Percentiles rank a stretch among this genome's conserved stretches.
These are phyloP conservation scores for Funneliformis caledonium DNA, from an alignment of 371 early-diverging fungal species.

Conservation along the genomic window DNA sequence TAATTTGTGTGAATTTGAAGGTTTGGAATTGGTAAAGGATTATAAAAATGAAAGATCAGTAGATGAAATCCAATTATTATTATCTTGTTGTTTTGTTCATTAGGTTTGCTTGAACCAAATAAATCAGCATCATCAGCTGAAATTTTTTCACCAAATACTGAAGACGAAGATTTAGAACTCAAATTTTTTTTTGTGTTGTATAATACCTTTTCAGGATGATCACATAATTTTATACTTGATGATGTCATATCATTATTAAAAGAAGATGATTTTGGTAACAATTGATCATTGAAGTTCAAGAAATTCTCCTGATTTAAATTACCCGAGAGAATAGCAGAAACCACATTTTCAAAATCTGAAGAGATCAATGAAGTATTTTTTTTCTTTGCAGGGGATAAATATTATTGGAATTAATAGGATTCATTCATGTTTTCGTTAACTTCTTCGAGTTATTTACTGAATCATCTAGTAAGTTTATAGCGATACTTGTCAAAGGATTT, in stretches of 20 bases:
- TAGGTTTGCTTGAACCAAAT: not conserved
- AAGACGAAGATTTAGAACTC: not conserved
- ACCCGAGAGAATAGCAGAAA: not conserved
- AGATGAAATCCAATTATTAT: not conserved
- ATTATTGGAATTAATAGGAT: not conserved
- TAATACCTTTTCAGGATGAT: not conserved
- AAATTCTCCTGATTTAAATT: not conserved
- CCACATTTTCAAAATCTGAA: not conserved
- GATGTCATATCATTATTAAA: no score
- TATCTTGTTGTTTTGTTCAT: not conserved
- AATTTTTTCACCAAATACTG: not conserved
- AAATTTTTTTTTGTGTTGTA: not conserved
- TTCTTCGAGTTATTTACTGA: not conserved
- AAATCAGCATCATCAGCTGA: not conserved
- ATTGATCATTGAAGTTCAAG: not conserved
- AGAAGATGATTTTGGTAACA: no score
- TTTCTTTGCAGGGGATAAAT: not conserved
- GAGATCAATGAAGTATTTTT: not conserved
- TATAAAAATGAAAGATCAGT: not conserved
- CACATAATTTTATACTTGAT: not conserved
- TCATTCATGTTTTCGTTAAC: not conserved
- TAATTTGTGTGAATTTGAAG: not conserved
- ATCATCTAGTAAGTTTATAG: not conserved
- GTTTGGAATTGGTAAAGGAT: not conserved
- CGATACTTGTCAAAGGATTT: not conserved